phyloP scores from a whole-genome alignment of 164 flowering plant genomes.

The Pachysandra terminalis region DNA sequence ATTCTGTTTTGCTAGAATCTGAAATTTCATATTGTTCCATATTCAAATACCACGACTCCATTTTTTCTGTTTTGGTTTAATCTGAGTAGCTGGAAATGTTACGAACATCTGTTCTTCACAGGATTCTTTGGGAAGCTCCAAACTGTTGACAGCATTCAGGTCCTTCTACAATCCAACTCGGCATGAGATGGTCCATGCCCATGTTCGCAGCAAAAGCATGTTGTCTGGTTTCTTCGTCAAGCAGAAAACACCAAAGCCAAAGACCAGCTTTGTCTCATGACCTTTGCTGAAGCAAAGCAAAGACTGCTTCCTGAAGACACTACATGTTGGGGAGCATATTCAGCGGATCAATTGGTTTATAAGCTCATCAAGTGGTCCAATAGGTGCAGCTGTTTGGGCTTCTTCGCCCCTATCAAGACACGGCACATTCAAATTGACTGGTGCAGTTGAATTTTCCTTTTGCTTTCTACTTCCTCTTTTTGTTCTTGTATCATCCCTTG shows the following conservation, averaged over 20 bases:
- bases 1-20: too few species aligned
- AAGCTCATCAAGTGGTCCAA: too few species aligned
- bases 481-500: too few species aligned
- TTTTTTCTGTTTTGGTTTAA: not conserved
- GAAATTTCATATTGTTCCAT: not conserved
- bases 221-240: slow-evolving; percentile 68
- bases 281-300: too few species aligned
- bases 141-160: slow-evolving; percentile 42
- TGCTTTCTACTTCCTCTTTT: too few species aligned
- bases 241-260: slow-evolving; percentile 47
- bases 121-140: slow-evolving; percentile 48
- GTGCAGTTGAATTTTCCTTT: too few species aligned
- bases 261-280: slow-evolving; percentile 37
- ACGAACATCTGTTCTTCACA: slow-evolving; percentile 23
- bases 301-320: not conserved
- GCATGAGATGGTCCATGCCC: slow-evolving; percentile 38
- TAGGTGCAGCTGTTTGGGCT: too few species aligned
- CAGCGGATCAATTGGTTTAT: not conserved
- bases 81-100: too few species aligned
- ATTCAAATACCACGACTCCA: not conserved
- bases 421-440: too few species aligned
- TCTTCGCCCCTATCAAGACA: too few species aligned
- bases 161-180: slow-evolving; percentile 52
- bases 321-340: too few species aligned
- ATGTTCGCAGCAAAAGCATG: slow-evolving; percentile 78